phyloP scores from a whole-genome alignment of 2,329 filamentous ascomycete species.

The Pleomassaria siparia region DNA sequence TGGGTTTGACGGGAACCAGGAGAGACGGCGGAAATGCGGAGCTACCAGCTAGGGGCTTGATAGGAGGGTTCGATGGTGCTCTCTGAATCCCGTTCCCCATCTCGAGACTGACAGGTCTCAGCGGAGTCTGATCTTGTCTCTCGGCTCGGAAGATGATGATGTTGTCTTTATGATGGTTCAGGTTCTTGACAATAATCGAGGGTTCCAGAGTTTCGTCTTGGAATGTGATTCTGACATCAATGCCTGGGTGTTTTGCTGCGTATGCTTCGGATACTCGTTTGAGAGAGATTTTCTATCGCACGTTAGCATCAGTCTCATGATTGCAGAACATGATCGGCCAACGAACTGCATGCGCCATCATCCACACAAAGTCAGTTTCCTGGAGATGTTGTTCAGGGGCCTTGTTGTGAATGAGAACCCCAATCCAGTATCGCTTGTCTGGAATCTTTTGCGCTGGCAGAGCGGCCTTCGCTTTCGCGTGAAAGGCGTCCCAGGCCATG shows the following conservation, averaged over 20 bases:
- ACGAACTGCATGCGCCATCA: slow-evolving; percentile 34
- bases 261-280: neutral
- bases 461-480: slow-evolving; percentile 17
- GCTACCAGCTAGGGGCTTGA: neutral
- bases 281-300: slow-evolving; percentile 3
- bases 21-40: neutral
- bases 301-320: neutral
- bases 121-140: neutral
- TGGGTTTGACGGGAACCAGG: neutral
- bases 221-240: slow-evolving; percentile 1
- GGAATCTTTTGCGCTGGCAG: slow-evolving; percentile 21
- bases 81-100: neutral
- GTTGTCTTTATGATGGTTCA: slow-evolving; percentile 21
- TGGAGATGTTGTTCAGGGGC: slow-evolving; percentile 9
- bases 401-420: slow-evolving; percentile 31
- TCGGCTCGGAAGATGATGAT: slow-evolving; percentile 26
- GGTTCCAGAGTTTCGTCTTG: neutral
- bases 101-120: neutral
- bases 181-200: slow-evolving; percentile 9
- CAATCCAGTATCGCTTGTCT: slow-evolving; percentile 35
- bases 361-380: slow-evolving; percentile 39
- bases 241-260: neutral
- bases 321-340: neutral
- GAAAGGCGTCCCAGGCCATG: slow-evolving; percentile 27
- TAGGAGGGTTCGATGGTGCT: neutral